Evolutionary conservation across 1,284 basidiomycete species (phyloP), one percentile per base, ranked within the genome.

Genomic region (Mycosarcoma maydis): DNA sequence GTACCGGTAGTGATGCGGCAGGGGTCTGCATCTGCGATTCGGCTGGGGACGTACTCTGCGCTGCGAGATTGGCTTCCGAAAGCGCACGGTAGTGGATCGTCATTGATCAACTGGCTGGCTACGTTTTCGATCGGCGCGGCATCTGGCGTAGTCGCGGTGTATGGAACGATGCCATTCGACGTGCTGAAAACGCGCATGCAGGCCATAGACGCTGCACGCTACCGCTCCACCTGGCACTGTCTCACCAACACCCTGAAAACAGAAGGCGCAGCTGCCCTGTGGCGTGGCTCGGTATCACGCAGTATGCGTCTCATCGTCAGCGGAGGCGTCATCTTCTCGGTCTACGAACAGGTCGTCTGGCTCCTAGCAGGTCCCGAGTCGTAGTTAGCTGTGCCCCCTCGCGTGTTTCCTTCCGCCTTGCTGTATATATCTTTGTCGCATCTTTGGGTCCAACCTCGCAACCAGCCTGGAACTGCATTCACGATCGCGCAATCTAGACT

Each of bases 191-290:
- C 38, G n/a, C 20, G 38, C 9, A 40, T 40, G 38, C 38, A 40
- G 23, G 38, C 38, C 23, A 40, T 40, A 20, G 38, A 40, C 14
- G 38, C 38, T 20, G 20, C 22, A 11, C 20, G 38, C 19, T 40
- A 40, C 38, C 38, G 23, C 20, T 40, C 38, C 20, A 40, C 38
- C 38, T 40, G 38, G 38, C 38, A 40, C 14, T 40, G 38, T 16
- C 23, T 40, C 13, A 24, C 38, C 16, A 9, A 26, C 22, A 40
- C 14, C 11, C 23, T 40, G 9, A 13, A 17, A 4, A 9, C 38
- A 3, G 38, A 40, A 26, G 38, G 38, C 26, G 38, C 26, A 17
- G 9, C 17, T 26, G 38, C 38, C 20, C 38, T 40, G 3, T 40
- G 38, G 38, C 38, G 38, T 17, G 38, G 38, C 10, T 40, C 38